Percentiles rank a stretch among this genome's conserved stretches.
Evolutionary conservation across 345 rosid genomes (phyloP).

Genomic region (Boechera stricta): DNA sequence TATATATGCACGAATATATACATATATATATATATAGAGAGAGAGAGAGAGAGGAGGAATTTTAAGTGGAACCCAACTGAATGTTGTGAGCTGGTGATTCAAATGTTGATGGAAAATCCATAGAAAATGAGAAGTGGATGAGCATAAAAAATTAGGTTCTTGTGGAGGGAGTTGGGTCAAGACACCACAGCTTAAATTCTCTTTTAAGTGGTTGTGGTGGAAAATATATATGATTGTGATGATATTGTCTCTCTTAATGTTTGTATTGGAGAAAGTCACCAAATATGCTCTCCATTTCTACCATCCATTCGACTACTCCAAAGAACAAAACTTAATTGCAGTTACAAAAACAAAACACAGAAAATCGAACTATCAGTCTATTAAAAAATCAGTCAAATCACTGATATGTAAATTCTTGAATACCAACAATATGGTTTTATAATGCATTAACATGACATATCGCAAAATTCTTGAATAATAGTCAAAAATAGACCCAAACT

Average conservation of each 20-base stretch:
- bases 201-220: conserved; percentile 52
- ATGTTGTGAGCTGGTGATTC: conserved; percentile 52
- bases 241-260: conserved; percentile 45
- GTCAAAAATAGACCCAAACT: background rate
- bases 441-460: conserved; percentile 11
- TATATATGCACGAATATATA: background rate
- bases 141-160: conserved; percentile 44
- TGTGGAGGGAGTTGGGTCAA: conserved; percentile 62
- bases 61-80: conserved; percentile 39
- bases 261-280: conserved; percentile 43
- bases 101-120: conserved; percentile 50
- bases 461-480: background rate
- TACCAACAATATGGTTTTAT: background rate
- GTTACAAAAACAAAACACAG: background rate
- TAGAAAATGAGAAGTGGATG: conserved; percentile 52
- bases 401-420: background rate
- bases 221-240: conserved; percentile 37
- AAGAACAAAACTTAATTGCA: conserved; percentile 10
- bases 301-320: conserved; percentile 38
- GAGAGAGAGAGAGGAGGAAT: conserved; percentile 23
- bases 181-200: conserved; percentile 48
- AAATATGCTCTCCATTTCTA: conserved; percentile 35
- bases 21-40: no score
- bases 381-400: background rate
- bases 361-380: background rate